phyloP scores from a whole-genome alignment of 2,329 filamentous ascomycete genomes.

The Biscogniauxia sp. region DNA sequence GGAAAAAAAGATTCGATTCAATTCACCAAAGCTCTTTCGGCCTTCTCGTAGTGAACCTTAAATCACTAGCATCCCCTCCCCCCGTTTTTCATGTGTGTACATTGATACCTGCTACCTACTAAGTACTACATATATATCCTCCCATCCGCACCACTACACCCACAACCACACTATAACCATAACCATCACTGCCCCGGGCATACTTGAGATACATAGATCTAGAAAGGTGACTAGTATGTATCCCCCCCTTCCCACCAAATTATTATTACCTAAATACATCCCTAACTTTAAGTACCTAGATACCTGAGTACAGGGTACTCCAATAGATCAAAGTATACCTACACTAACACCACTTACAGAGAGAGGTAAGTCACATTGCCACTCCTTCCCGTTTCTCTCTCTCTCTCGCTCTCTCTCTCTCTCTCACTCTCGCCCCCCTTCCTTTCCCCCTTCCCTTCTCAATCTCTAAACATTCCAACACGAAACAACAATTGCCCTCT shows the following conservation, averaged over 20 bases:
- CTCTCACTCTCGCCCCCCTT: slow-evolving; percentile 1
- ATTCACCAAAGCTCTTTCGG: neutral
- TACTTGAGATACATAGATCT: no score
- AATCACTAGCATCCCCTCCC: slow-evolving; percentile 17
- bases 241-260: no score
- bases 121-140: neutral
- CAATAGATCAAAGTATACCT: no score
- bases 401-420: slow-evolving; percentile 6
- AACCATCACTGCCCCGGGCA: no score
- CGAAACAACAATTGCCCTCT: slow-evolving; percentile 14
- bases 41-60: slow-evolving; percentile 13
- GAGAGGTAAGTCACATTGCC: no score
- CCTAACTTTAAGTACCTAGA: no score
- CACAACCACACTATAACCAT: no score
- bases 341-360: no score
- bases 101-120: neutral
- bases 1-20: neutral
- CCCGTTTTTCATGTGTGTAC: slow-evolving; percentile 12
- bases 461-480: slow-evolving; percentile 21
- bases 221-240: no score
- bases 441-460: slow-evolving; percentile 5
- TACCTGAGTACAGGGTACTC: no score
- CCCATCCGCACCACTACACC: neutral
- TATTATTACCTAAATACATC: no score
- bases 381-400: neutral